Conservation (phyloP, 768 basidiomycete species). For the Rickenella mellea region DNA sequence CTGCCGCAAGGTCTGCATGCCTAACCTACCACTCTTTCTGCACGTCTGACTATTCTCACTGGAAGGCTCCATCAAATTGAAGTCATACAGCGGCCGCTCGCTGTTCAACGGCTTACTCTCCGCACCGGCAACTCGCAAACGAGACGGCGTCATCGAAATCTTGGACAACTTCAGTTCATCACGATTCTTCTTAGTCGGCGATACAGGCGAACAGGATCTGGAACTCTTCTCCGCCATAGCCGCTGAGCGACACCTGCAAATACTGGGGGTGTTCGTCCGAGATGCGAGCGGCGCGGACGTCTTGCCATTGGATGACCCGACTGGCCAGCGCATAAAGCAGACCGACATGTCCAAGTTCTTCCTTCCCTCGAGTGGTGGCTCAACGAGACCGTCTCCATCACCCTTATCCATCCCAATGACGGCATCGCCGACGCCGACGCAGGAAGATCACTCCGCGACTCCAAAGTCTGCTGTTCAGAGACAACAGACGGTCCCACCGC, state of each 20-base stretch:
- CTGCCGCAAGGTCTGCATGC: slow-evolving; percentile 50
- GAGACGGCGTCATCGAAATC: slow-evolving; percentile 68
- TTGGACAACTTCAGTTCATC: slow-evolving; percentile 66
- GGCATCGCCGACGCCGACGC: slow-evolving; percentile 3
- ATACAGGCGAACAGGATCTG: slow-evolving; percentile 91
- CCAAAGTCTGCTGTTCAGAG: background rate
- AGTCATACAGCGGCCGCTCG: slow-evolving; percentile 77
- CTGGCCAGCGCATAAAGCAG: slow-evolving; percentile 24
- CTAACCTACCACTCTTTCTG: no score
- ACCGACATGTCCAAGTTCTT: background rate
- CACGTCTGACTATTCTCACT: slow-evolving; percentile 3
- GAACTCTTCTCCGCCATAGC: slow-evolving; percentile 83
- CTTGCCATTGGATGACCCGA: slow-evolving; percentile 52
- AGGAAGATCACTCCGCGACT: background rate
- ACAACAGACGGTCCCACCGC: background rate
- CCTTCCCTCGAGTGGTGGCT: background rate
- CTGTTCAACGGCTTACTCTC: slow-evolving; percentile 77
- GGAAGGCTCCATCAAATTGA: slow-evolving; percentile 67
- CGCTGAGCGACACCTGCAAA: slow-evolving; percentile 52
- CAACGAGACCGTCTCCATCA: background rate
- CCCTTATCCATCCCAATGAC: background rate
- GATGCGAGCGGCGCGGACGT: slow-evolving; percentile 41
- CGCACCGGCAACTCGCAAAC: slow-evolving; percentile 77
- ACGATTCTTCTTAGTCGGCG: slow-evolving; percentile 79
- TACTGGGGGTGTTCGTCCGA: slow-evolving; percentile 76